These are phyloP conservation scores for Tubosaeta sp. DNA, from an alignment of 768 basidiomycete genomes.

Conservation along the genomic window DNA sequence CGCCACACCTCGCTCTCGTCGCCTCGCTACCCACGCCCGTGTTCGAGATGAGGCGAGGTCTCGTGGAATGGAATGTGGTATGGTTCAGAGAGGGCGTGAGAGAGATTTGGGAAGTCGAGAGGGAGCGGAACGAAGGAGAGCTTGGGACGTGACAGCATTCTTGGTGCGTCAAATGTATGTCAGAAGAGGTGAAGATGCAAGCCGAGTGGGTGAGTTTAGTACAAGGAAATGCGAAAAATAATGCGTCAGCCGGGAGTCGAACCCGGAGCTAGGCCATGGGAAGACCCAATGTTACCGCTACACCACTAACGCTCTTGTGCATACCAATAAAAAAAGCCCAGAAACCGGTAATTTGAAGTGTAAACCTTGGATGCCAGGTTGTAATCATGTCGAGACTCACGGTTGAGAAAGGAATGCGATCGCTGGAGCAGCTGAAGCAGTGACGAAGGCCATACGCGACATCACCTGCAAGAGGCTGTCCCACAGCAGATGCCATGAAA, in stretches of 20 bases:
- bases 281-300: constrained; percentile 88
- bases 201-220: too few species aligned
- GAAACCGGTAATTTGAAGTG: too few species aligned
- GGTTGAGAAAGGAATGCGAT: too few species aligned
- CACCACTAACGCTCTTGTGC: constrained; percentile 45
- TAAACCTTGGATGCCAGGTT: too few species aligned
- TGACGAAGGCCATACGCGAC: too few species aligned
- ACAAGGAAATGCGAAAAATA: not conserved
- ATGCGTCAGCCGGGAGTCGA: constrained; percentile 56
- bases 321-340: too few species aligned
- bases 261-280: constrained; percentile 67
- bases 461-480: too few species aligned
- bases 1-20: constrained; percentile 63
- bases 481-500: too few species aligned
- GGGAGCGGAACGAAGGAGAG: constrained; percentile 37
- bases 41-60: constrained; percentile 66
- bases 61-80: constrained; percentile 84
- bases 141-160: constrained; percentile 2
- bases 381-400: too few species aligned
- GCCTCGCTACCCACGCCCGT: constrained; percentile 70
- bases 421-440: too few species aligned
- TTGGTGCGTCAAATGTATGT: not conserved
- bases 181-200: too few species aligned
- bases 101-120: constrained; percentile 77
- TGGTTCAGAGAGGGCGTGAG: constrained; percentile 80